A percentile compares a stretch with the other conserved stretches of the same genome.
Conservation (phyloP, 306 rosid species). For the Prunus mume region DNA sequence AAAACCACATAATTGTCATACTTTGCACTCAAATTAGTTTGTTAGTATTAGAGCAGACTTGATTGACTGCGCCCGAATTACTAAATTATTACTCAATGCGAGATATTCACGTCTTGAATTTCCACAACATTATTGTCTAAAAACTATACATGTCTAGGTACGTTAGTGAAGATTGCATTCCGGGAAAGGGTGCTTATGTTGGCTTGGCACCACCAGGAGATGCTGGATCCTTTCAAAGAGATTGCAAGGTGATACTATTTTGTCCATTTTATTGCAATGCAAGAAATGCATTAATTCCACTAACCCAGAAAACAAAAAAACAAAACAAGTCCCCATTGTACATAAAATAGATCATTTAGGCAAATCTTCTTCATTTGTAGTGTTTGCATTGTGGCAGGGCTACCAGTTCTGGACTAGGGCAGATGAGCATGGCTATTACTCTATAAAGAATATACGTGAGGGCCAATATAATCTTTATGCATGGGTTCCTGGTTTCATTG, state of each 20-base stretch:
- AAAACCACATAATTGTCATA: no score
- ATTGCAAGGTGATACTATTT: conserved; percentile 60
- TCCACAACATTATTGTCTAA: not conserved
- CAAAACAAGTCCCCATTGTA: no score
- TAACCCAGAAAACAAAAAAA: not conserved
- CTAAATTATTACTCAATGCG: no score
- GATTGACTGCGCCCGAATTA: no score
- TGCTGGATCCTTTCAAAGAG: conserved; percentile 53
- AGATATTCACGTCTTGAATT: not conserved
- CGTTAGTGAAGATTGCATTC: not conserved
- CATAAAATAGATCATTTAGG: no score
- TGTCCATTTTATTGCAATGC: not conserved
- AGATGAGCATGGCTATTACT: conserved; percentile 62
- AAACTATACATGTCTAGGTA: conserved; percentile 9
- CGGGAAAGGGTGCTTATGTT: conserved; percentile 36
- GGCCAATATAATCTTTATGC: conserved; percentile 68
- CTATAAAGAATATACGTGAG: conserved; percentile 39
- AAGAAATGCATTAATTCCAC: not conserved
- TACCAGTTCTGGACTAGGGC: conserved; percentile 86
- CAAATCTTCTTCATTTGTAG: no score
- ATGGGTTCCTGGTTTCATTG: conserved; percentile 78
- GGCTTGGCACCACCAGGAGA: conserved; percentile 57
- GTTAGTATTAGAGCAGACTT: no score
- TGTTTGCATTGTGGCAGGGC: conserved; percentile 32
- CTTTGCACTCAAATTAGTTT: no score